Conservation (phyloP, 805 yeast genomes). For the Saccharomycopsis javanensis region DNA sequence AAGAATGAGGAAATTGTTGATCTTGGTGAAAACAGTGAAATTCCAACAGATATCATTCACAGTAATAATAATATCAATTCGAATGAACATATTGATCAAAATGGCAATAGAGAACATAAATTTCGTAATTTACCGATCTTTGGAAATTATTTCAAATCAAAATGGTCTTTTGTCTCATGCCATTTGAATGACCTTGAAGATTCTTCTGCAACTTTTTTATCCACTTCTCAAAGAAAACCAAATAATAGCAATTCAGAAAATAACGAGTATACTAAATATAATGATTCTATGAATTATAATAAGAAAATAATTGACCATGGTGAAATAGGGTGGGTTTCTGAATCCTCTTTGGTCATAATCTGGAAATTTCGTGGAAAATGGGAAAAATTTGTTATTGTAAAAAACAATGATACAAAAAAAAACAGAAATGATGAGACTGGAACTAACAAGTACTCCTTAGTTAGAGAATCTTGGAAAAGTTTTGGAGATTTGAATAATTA, state of each 20-base stretch:
- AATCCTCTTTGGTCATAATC: conserved; percentile 59
- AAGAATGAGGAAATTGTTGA: neutral
- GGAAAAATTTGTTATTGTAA: conserved; percentile 76
- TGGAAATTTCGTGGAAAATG: conserved; percentile 70
- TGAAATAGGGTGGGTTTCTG: conserved; percentile 60
- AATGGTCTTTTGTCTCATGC: conserved; percentile 19
- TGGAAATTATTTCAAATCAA: conserved; percentile 16
- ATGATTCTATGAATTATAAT: conserved; percentile 23
- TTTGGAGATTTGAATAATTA: conserved; percentile 32
- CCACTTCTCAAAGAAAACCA: neutral
- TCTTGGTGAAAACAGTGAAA: neutral
- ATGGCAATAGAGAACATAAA: conserved; percentile 13
- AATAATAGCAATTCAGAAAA: neutral
- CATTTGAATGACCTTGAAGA: conserved; percentile 11
- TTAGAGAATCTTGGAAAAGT: conserved; percentile 64
- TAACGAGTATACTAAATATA: conserved; percentile 16
- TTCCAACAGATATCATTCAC: neutral
- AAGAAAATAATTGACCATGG: conserved; percentile 31
- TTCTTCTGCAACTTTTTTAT: neutral
- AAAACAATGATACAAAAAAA: conserved; percentile 24
- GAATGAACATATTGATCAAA: neutral
- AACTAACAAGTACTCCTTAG: conserved; percentile 37
- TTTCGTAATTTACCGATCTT: conserved; percentile 14
- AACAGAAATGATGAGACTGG: conserved; percentile 22
- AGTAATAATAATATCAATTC: neutral